Evolutionary conservation across 352 stramenopile genomes (phyloP).

Genomic region (Phytophthora sp.): DNA sequence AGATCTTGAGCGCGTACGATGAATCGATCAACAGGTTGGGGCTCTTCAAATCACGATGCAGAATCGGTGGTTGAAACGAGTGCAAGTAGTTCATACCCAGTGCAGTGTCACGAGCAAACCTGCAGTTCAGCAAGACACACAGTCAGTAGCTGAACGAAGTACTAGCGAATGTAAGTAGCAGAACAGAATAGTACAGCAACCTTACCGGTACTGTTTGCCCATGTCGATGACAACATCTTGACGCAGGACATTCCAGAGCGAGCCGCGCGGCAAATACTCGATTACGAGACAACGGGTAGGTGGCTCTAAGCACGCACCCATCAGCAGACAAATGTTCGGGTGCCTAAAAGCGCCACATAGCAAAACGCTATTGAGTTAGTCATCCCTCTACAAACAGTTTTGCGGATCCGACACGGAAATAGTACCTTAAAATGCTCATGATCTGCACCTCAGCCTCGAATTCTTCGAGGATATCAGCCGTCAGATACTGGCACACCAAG

Average conservation of each 20-base stretch:
- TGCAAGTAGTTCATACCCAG: constrained; percentile 91
- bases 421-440: constrained; percentile 88
- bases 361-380: constrained; percentile 3
- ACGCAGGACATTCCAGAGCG: constrained; percentile 86
- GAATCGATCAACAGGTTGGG: constrained; percentile 83
- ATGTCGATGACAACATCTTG: constrained; percentile 78
- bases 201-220: constrained; percentile 72
- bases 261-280: constrained; percentile 82
- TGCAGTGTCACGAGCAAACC: constrained; percentile 81
- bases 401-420: not conserved
- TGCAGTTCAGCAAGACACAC: constrained; percentile 14
- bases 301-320: constrained; percentile 82
- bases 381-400: too few relatives aligned
- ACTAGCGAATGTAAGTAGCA: not conserved
- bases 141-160: constrained; percentile 1
- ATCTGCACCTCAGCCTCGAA: constrained; percentile 91
- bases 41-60: constrained; percentile 89
- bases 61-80: constrained; percentile 85
- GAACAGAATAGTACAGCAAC: not conserved
- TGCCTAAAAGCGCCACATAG: constrained; percentile 46
- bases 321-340: constrained; percentile 87
- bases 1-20: constrained; percentile 88
- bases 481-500: constrained; percentile 83
- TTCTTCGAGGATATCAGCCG: constrained; percentile 84
- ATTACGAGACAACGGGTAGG: constrained; percentile 87